A percentile compares a stretch with the other conserved stretches of the same genome.
Conservation (phyloP, 1,284 basidiomycete species). For the Malassezia sp. region DNA sequence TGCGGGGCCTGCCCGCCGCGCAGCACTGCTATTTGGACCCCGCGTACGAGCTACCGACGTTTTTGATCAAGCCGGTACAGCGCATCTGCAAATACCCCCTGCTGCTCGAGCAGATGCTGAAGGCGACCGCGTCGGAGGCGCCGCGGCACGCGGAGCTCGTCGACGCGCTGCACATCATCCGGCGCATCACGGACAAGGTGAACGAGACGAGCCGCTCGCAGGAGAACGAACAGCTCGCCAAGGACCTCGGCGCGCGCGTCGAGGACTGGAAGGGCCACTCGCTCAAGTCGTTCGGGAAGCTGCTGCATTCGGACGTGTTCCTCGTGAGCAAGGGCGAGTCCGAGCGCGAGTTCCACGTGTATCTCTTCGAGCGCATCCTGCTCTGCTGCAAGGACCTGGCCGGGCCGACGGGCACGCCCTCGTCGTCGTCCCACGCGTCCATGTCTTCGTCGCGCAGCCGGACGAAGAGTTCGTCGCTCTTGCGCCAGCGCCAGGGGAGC, state of each 20-base stretch:
- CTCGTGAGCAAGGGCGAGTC: slow-evolving; percentile 91
- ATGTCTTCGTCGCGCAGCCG: slow-evolving; percentile 36
- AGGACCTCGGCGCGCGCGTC: slow-evolving; percentile 75
- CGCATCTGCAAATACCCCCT: slow-evolving; percentile 67
- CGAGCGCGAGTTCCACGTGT: slow-evolving; percentile 95
- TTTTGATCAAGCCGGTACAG: slow-evolving; percentile 67
- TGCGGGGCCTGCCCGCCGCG: slow-evolving; percentile 31
- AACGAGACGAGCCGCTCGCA: slow-evolving; percentile 82
- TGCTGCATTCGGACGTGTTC: slow-evolving; percentile 87
- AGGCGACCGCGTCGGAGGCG: slow-evolving; percentile 50
- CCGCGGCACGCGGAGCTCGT: slow-evolving; percentile 62
- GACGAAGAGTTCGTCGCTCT: slow-evolving; percentile 31
- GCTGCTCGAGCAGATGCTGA: slow-evolving; percentile 55
- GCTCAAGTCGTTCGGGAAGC: slow-evolving; percentile 78
- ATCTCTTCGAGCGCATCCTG: slow-evolving; percentile 97
- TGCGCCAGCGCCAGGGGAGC: slow-evolving; percentile 23
- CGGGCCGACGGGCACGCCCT: slow-evolving; percentile 48
- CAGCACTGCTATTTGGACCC: slow-evolving; percentile 47
- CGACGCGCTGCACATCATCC: slow-evolving; percentile 70
- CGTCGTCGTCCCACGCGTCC: slow-evolving; percentile 41
- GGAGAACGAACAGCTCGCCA: slow-evolving; percentile 71
- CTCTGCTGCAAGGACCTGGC: slow-evolving; percentile 90
- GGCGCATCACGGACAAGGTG: slow-evolving; percentile 86
- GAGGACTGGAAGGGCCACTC: slow-evolving; percentile 99
- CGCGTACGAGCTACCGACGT: slow-evolving; percentile 65